These are phyloP conservation scores for Marasmius tenuissimus DNA, from an alignment of 1,284 basidiomycete genomes.

Conservation along the genomic window DNA sequence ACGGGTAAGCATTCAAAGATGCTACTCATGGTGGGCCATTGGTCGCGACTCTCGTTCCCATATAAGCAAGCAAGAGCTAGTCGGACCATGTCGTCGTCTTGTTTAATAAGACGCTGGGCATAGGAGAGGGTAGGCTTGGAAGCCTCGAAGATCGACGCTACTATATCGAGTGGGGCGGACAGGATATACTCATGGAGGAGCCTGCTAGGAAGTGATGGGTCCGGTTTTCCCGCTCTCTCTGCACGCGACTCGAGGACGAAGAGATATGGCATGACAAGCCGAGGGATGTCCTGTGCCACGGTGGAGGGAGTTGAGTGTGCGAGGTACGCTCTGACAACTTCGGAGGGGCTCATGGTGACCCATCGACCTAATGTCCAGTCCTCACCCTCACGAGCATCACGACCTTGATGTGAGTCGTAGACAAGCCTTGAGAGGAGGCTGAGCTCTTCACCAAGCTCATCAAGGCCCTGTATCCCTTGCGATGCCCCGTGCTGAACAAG, in stretches of 20 bases:
- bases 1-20: slow-evolving; percentile 95
- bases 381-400: slow-evolving; percentile 36
- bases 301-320: slow-evolving; percentile 63
- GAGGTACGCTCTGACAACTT: slow-evolving; percentile 76
- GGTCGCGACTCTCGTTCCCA: slow-evolving; percentile 67
- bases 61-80: slow-evolving; percentile 90
- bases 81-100: slow-evolving; percentile 82
- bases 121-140: slow-evolving; percentile 83
- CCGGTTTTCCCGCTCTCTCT: slow-evolving; percentile 74
- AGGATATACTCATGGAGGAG: slow-evolving; percentile 80
- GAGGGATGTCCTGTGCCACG: slow-evolving; percentile 70
- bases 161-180: slow-evolving; percentile 61
- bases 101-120: slow-evolving; percentile 71
- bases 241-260: slow-evolving; percentile 85
- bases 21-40: slow-evolving; percentile 83
- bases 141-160: slow-evolving; percentile 79
- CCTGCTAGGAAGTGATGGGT: slow-evolving; percentile 59
- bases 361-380: slow-evolving; percentile 79
- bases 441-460: slow-evolving; percentile 87
- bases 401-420: slow-evolving; percentile 68
- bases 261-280: slow-evolving; percentile 86
- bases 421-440: slow-evolving; percentile 82
- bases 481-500: slow-evolving; percentile 86
- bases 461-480: slow-evolving; percentile 75
- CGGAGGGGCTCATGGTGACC: slow-evolving; percentile 62